Base-by-base conservation (phyloP, 306 rosid species). In the Arachis hypogaea region DNA sequence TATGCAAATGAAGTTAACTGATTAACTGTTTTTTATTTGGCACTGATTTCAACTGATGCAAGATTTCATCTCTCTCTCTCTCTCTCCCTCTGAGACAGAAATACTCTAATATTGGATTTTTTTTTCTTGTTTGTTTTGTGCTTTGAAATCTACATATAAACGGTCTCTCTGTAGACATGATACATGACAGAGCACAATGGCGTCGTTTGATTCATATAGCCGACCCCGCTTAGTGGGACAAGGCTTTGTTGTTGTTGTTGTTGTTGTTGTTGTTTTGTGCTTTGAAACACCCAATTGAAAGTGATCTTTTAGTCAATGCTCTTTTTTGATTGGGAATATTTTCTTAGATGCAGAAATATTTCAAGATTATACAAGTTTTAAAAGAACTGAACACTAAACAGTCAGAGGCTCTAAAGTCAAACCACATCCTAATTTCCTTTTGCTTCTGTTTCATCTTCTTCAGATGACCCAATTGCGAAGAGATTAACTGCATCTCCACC, bases 391-490 rank as follows among this genome's bases (percentile, higher is more conserved):
- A 69, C 68, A 40, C 29, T 41, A 10, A 63, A 69, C 68, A 40
- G 40, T 80, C 70, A 63, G 50, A 36, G 18, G 83, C 47, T 77
- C n/a, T 40, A 50, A 61, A 51, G 38, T 33, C 38, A 33, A 33
- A 33, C 38, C 45, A 38, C 18, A 41, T 59, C 75, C 43, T 66
- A 40, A 68, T 73, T 59, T 71, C 22, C 75, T 22, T 58, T 72
- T 44, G 38, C 61, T 55, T 65, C 55, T 69, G 72, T 75, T 68
- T 56, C 78, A 62, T 82, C 59, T 65, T 85, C 62, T 63, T 65
- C 80, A 93, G 98, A 85, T 76, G 98, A 93, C 71, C 92, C 98
- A 14, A 89, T 94, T 77, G 87, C 93, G 66, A 86, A 85, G 85
- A 90, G 95, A 77, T 64, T 84, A 80, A 81, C 74, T 63, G 81